Conservation (phyloP, 1,284 basidiomycete species). For the Cystobasidiaceae sp. region DNA sequence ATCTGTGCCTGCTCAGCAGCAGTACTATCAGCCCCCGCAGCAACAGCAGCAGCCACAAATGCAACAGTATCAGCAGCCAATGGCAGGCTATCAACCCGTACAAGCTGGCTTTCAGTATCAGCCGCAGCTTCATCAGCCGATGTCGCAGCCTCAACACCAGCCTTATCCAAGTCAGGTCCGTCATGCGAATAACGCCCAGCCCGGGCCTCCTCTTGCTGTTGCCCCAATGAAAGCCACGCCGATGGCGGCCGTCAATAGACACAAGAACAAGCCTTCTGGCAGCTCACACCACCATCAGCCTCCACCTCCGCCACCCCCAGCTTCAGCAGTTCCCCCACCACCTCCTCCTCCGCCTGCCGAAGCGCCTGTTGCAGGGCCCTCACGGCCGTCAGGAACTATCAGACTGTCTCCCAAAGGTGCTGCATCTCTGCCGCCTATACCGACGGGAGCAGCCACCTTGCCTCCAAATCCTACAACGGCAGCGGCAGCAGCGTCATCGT, state of each 20-base stretch:
- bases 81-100: not conserved
- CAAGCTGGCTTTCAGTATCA: not conserved
- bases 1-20: not conserved
- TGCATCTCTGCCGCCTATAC: slow-evolving; percentile 12
- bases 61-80: not conserved
- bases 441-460: not conserved
- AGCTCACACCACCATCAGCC: not conserved
- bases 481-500: not conserved
- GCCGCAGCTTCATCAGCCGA: slow-evolving; percentile 6
- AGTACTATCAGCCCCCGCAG: slow-evolving; percentile 1
- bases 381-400: not conserved
- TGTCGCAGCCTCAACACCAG: not conserved
- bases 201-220: slow-evolving; percentile 6
- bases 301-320: slow-evolving; percentile 8
- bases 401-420: slow-evolving; percentile 15
- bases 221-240: slow-evolving; percentile 15
- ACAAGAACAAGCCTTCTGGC: not conserved
- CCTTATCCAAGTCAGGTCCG: not conserved
- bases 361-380: not conserved
- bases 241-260: not conserved
- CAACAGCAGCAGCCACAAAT: not conserved
- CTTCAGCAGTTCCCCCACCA: slow-evolving; percentile 1
- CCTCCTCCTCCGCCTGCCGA: slow-evolving; percentile 15
- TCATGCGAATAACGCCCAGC: not conserved
- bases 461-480: not conserved